Percentiles rank a stretch among this genome's conserved stretches.
These are phyloP conservation scores for Trifolium repens DNA, from an alignment of 306 rosid genomes.

Conservation along the genomic window DNA sequence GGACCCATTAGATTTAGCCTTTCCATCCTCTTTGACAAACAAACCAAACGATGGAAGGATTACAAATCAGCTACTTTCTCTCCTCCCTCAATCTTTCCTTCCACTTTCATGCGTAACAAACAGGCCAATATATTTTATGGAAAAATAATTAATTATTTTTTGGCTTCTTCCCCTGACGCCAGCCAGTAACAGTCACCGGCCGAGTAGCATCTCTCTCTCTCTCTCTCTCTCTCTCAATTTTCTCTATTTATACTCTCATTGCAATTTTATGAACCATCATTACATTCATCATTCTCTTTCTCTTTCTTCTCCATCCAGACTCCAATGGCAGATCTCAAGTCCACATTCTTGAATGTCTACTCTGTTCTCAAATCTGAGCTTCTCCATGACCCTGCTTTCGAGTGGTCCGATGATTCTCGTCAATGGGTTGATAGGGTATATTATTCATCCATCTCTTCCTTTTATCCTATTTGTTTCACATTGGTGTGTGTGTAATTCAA, in stretches of 20 bases:
- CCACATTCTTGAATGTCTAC: slow-evolving; percentile 73
- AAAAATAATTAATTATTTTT: not conserved
- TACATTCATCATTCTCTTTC: not conserved
- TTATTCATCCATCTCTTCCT: not conserved
- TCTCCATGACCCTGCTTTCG: slow-evolving; percentile 75
- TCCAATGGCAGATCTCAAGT: slow-evolving; percentile 77
- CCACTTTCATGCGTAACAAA: too few species aligned
- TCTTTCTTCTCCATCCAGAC: not conserved
- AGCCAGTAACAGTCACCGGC: too few species aligned
- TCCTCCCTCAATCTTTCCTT: too few species aligned
- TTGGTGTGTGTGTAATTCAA: not conserved
- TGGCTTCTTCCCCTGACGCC: not conserved
- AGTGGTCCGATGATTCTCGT: slow-evolving; percentile 66
- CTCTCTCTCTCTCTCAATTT: not conserved
- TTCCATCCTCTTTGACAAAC: too few species aligned
- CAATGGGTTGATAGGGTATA: slow-evolving; percentile 74
- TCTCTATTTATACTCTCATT: not conserved
- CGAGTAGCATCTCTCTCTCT: too few species aligned
- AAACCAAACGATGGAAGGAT: too few species aligned
- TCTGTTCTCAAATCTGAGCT: slow-evolving; percentile 73
- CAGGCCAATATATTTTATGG: not conserved
- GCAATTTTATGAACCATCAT: not conserved
- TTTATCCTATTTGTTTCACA: too few species aligned
- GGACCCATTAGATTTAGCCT: too few species aligned
- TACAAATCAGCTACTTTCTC: too few species aligned